Percentiles rank a stretch among this genome's conserved stretches.
Evolutionary conservation across 352 stramenopile genomes (phyloP).

Genomic region (Globisporangium sylvaticum): DNA sequence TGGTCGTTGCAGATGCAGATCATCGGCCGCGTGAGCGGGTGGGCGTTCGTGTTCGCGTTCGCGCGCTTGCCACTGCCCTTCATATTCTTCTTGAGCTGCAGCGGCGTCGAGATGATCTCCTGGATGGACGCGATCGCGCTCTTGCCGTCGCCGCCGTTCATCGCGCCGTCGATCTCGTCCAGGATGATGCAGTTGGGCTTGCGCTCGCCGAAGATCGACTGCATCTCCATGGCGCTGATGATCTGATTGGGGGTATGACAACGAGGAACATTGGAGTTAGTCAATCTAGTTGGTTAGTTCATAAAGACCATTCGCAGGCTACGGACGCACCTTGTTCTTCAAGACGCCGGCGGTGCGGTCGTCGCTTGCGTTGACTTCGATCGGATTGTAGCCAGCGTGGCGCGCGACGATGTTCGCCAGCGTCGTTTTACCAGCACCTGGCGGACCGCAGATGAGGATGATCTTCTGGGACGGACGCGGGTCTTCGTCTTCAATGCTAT

Average conservation of each 20-base stretch:
- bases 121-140: conserved; percentile 90
- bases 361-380: conserved; percentile 98
- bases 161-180: conserved; percentile 97
- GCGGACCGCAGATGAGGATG: conserved; percentile 94
- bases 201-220: conserved; percentile 82
- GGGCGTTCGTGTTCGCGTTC: conserved; percentile 28
- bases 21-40: conserved; percentile 90
- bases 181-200: conserved; percentile 97
- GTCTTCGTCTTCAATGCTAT: conserved; percentile 23
- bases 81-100: conserved; percentile 47
- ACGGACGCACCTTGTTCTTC: conserved; percentile 77
- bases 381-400: conserved; percentile 95
- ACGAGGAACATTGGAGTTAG: background rate
- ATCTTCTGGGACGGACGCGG: conserved; percentile 75
- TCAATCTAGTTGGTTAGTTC: background rate
- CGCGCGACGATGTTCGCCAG: conserved; percentile 94
- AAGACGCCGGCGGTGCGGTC: conserved; percentile 92
- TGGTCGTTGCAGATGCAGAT: conserved; percentile 99
- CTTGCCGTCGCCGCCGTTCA: conserved; percentile 81
- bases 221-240: conserved; percentile 91
- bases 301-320: background rate
- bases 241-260: conserved; percentile 29
- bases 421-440: conserved; percentile 95
- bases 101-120: conserved; percentile 88
- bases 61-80: conserved; percentile 22